These are phyloP conservation scores for Glaciozyma antarctica DNA, from an alignment of 768 basidiomycete species.

Conservation along the genomic window DNA sequence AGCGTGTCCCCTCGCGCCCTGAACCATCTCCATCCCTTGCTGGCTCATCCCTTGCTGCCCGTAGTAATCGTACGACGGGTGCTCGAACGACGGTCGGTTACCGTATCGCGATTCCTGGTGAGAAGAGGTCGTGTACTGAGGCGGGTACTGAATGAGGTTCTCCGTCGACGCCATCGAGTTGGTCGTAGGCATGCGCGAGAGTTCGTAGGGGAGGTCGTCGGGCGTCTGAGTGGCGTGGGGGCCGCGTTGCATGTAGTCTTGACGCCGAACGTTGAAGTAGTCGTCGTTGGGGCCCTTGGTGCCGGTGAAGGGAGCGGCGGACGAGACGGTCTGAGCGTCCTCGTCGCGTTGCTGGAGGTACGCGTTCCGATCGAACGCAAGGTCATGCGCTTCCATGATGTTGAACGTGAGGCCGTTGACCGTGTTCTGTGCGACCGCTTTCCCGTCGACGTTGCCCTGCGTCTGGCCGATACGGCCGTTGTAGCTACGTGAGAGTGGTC, in stretches of 20 bases:
- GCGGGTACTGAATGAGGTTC: constrained; percentile 25
- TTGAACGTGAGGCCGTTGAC: constrained; percentile 26
- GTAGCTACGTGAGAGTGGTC: constrained; percentile 4
- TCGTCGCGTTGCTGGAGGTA: constrained; percentile 27
- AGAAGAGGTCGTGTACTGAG: constrained; percentile 6
- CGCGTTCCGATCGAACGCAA: constrained; percentile 39
- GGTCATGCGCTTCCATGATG: constrained; percentile 36
- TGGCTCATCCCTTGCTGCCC: no score
- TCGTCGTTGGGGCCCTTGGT: constrained; percentile 11
- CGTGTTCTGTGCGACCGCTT: constrained; percentile 18
- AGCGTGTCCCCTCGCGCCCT: no score
- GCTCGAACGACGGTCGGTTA: background rate
- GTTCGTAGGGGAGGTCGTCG: constrained; percentile 20
- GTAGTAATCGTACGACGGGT: no score
- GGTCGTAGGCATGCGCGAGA: constrained; percentile 21
- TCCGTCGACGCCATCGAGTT: constrained; percentile 14
- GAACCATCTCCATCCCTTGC: no score
- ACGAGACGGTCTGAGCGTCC: constrained; percentile 30
- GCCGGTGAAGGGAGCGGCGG: background rate
- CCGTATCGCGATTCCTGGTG: background rate
- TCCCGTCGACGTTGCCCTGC: constrained; percentile 22
- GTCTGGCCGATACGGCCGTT: constrained; percentile 25
- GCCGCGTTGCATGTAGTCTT: constrained; percentile 25
- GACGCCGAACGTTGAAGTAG: constrained; percentile 14
- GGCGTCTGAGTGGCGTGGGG: background rate